Evolutionary conservation across 768 basidiomycete genomes (phyloP).

Genomic region (Phlebiopsis flavidoalba): DNA sequence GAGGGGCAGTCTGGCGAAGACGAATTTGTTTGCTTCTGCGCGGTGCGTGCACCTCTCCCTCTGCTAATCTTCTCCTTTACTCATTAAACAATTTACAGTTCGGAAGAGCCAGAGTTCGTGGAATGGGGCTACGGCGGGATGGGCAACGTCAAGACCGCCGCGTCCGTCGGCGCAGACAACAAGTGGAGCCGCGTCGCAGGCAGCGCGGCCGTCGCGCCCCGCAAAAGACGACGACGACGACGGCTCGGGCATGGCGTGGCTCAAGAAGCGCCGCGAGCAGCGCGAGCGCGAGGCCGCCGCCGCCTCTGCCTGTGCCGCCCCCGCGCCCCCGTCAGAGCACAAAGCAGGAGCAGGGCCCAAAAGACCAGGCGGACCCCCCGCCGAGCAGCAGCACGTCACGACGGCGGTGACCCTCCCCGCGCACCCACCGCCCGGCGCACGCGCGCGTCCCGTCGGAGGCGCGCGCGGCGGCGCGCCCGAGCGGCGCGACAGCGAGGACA

Average conservation of each 20-base stretch:
- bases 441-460: not conserved
- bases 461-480: constrained; percentile 11
- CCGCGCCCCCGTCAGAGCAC: not conserved
- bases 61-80: not conserved
- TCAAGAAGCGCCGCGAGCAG: constrained; percentile 55
- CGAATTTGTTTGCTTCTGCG: constrained; percentile 59
- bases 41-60: too few relatives aligned
- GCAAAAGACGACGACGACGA: constrained; percentile 55
- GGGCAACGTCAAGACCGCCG: constrained; percentile 39
- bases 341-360: not conserved
- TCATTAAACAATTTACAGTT: constrained; percentile 9
- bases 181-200: constrained; percentile 17
- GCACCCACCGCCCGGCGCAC: constrained; percentile 10
- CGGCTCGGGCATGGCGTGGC: constrained; percentile 85
- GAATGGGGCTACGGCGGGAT: constrained; percentile 92
- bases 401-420: constrained; percentile 33
- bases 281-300: constrained; percentile 36
- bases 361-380: constrained; percentile 6
- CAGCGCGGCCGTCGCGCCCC: constrained; percentile 14
- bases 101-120: constrained; percentile 79
- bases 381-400: constrained; percentile 26
- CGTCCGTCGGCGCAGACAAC: constrained; percentile 8
- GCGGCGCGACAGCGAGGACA: constrained; percentile 21
- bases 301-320: too few relatives aligned
- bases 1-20: constrained; percentile 19